Evolutionary conservation across 306 rosid species (phyloP).

Genomic region (Vigna mungo): DNA sequence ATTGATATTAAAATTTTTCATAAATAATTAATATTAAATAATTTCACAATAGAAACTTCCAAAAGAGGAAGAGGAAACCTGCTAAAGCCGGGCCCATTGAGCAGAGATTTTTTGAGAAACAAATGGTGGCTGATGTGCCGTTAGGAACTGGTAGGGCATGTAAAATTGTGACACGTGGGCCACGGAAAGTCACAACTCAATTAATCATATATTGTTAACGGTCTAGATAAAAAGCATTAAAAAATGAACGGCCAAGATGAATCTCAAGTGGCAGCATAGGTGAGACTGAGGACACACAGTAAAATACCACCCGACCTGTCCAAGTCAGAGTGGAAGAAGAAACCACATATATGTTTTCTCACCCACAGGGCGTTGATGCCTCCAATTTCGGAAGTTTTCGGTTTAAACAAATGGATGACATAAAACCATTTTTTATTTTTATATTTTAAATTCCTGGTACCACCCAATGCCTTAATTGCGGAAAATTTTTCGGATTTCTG

Average conservation of each 20-base stretch:
- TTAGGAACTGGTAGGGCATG: not conserved
- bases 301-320: slow-evolving; percentile 13
- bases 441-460: slow-evolving; percentile 18
- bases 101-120: not conserved
- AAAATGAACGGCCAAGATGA: slow-evolving; percentile 1
- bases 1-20: too few species aligned
- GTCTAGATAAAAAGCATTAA: not conserved
- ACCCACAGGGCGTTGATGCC: slow-evolving; percentile 1
- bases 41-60: too few species aligned
- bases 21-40: too few species aligned
- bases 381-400: slow-evolving; percentile 38
- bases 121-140: not conserved
- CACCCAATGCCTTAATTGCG: slow-evolving; percentile 43
- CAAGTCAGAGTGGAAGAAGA: slow-evolving; percentile 34
- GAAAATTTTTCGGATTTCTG: slow-evolving; percentile 44
- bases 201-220: not conserved
- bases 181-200: not conserved
- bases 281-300: not conserved
- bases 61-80: too few species aligned
- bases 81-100: not conserved
- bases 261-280: not conserved
- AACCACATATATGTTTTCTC: slow-evolving; percentile 57
- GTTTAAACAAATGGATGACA: slow-evolving; percentile 45
- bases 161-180: slow-evolving; percentile 12
- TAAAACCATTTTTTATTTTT: slow-evolving; percentile 12